Evolutionary conservation across 2,329 filamentous ascomycete species (phyloP).

Genomic region (Claviceps purpurea): DNA sequence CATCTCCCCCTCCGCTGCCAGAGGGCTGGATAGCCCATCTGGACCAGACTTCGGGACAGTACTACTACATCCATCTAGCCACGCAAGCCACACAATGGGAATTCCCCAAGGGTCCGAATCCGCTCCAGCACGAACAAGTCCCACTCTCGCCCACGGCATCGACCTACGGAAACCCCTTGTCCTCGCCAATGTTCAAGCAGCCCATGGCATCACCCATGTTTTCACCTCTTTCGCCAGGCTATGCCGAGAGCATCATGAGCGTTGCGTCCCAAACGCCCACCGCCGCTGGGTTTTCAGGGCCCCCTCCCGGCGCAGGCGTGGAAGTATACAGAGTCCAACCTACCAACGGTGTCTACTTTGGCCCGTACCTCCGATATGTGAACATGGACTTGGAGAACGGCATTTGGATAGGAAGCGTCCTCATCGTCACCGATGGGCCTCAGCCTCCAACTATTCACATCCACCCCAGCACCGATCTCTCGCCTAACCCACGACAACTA

Average conservation of each 20-base stretch:
- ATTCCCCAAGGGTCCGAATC: constrained; percentile 90
- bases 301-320: constrained; percentile 77
- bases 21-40: constrained; percentile 98
- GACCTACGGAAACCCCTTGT: constrained; percentile 61
- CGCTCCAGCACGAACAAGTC: constrained; percentile 66
- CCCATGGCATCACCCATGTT: constrained; percentile 65
- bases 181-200: constrained; percentile 49
- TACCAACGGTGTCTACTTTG: constrained; percentile 96
- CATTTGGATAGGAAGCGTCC: constrained; percentile 82
- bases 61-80: constrained; percentile 95
- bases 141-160: constrained; percentile 74
- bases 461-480: constrained; percentile 79
- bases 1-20: constrained; percentile 81
- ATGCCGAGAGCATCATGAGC: constrained; percentile 75
- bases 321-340: constrained; percentile 89
- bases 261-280: constrained; percentile 63
- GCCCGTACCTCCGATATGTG: constrained; percentile 85
- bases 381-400: constrained; percentile 95
- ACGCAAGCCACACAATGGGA: constrained; percentile 98
- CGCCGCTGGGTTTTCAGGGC: constrained; percentile 71
- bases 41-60: constrained; percentile 90
- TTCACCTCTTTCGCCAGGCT: constrained; percentile 69
- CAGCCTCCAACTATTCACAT: constrained; percentile 95
- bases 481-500: constrained; percentile 81
- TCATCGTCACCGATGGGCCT: constrained; percentile 80